Evolutionary conservation across 331 rosid genomes (phyloP), one percentile per base, ranked within the genome.

Genomic region (Acacia concinna): DNA sequence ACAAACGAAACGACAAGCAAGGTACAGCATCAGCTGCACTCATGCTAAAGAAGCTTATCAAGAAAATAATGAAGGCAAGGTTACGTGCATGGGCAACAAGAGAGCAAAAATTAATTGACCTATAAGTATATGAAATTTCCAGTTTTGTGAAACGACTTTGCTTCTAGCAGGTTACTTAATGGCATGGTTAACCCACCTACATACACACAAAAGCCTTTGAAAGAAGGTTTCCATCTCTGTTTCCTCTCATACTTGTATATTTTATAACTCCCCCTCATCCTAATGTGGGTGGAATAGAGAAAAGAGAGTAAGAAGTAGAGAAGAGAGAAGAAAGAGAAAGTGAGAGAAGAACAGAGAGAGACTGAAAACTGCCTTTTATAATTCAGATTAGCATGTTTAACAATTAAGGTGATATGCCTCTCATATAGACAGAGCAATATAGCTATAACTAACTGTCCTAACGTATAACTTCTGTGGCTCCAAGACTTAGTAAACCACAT

Each of bases 31-130:
- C 79, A 49, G 52, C 60, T 67, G 54, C 60, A 25, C 49, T 47
- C 0, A 1, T 66, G 76, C 49, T 78, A 75, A 31, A 81, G 69
- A 56, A 52, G 63, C 28, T 30, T 14, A 2, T 5, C 27, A 75
- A 32, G 78, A 56, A 77, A 67, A 46, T 49, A 44, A 72, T 5
- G 52, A 51, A 60, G 49, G 68, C 34, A 76, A 79, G 65, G 28
- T 15, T 66, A 54, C 34, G 54, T 14, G 34, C 23, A 70, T 46
- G 40, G 44, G 57, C 68, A 79, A 82, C 66, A 31, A 0, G n/a
- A 76, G 34, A 37, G 54, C 9, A 14, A 56, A 74, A 74, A 38
- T 23, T 74, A 74, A n/a, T 62, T 63, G 70, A 66, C 77, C 60
- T 57, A 20, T 47, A 59, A 70, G 59, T 71, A 27, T 60, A 54